Percentiles rank a stretch among this genome's conserved stretches.
Evolutionary conservation across 257 asterid genomes (phyloP).

Genomic region (Solanum peruvianum): DNA sequence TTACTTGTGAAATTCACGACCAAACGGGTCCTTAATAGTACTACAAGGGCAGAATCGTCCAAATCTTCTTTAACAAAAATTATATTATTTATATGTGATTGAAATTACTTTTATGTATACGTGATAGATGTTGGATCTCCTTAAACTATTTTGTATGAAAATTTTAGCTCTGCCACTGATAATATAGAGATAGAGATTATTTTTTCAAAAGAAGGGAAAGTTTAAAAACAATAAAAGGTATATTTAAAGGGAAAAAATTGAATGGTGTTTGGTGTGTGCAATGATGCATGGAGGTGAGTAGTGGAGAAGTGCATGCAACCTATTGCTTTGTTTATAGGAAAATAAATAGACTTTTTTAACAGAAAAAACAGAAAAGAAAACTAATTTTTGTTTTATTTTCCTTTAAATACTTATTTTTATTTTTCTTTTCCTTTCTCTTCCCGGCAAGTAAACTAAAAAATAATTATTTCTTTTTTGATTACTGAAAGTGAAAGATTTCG

Average conservation of each 20-base stretch:
- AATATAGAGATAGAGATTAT: too few species aligned
- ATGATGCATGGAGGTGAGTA: slow-evolving; percentile 18
- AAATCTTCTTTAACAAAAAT: background rate
- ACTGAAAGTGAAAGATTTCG: slow-evolving; percentile 8
- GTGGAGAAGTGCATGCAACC: slow-evolving; percentile 15
- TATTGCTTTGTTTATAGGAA: slow-evolving; percentile 10
- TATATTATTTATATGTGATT: too few species aligned
- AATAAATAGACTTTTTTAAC: background rate
- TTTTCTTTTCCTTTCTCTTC: slow-evolving; percentile 10
- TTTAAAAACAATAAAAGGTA: background rate
- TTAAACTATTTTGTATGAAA: too few species aligned
- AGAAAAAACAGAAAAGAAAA: background rate
- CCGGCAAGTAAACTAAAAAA: slow-evolving; percentile 14
- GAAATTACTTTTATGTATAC: too few species aligned
- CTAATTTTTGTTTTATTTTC: background rate
- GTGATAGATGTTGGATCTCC: accelerated
- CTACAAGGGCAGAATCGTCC: background rate
- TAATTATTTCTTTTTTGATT: background rate
- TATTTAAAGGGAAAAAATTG: background rate
- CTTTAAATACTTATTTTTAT: background rate
- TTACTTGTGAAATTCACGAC: too few species aligned
- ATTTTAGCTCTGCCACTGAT: accelerated
- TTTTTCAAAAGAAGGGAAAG: background rate
- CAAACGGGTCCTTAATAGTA: background rate
- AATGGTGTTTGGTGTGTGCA: slow-evolving; percentile 4